phyloP scores from a whole-genome alignment of 495 filamentous ascomycete species.

The Xylaria nigripes region DNA sequence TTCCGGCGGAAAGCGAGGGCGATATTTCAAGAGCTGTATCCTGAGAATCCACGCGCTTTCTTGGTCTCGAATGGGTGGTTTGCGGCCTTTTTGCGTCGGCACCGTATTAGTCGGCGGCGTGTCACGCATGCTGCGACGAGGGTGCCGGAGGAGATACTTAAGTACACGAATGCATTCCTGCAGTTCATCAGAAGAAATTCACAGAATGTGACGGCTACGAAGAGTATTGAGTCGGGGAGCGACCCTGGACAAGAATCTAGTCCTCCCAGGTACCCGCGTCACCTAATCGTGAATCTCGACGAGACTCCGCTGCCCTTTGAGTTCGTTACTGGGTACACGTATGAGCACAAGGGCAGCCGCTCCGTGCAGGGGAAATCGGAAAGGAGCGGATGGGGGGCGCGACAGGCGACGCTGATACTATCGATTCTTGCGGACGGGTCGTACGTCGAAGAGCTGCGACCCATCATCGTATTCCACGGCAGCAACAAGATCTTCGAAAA shows the following conservation, averaged over 20 bases:
- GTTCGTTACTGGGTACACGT: not conserved
- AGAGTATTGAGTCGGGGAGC: not conserved
- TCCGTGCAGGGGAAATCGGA: not conserved
- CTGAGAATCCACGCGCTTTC: not conserved
- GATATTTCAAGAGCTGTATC: not conserved
- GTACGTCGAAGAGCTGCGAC: not conserved
- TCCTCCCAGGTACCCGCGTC: conserved; percentile 35
- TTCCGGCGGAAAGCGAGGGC: not conserved
- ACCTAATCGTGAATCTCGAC: not conserved
- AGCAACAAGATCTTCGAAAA: not conserved
- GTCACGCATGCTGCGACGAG: not conserved
- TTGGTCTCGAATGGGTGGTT: not conserved
- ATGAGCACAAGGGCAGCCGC: not conserved
- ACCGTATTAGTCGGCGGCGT: not conserved
- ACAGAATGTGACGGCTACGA: not conserved
- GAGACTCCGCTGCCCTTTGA: not conserved
- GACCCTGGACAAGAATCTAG: not conserved
- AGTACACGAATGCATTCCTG: conserved; percentile 33
- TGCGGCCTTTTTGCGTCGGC: not conserved
- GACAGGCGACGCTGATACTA: not conserved
- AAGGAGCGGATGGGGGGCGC: not conserved
- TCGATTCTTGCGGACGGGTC: not conserved
- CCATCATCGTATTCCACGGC: not conserved
- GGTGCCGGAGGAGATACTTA: not conserved
- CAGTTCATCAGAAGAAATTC: not conserved